Conservation (phyloP, 495 filamentous ascomycete genomes). For the Penicillium fimorum region DNA sequence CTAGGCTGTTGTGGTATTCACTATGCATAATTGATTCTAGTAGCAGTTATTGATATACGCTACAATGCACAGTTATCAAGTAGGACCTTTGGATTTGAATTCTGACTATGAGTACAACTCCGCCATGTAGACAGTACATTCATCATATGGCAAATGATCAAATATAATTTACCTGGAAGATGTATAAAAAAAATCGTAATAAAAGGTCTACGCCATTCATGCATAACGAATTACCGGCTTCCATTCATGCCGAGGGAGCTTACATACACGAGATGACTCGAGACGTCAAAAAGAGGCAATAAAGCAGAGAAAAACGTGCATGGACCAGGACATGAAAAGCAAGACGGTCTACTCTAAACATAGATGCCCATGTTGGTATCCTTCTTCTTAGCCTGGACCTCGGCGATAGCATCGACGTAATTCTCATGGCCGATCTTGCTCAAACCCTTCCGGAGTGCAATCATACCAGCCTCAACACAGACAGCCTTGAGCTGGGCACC, state of each 20-base stretch:
- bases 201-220: slow-evolving; percentile 8
- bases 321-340: slow-evolving; percentile 4
- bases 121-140: neutral
- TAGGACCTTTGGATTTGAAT: neutral
- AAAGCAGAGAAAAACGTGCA: slow-evolving; percentile 14
- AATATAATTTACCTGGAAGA: neutral
- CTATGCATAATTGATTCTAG: neutral
- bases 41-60: neutral
- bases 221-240: slow-evolving; percentile 28
- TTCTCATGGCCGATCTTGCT: slow-evolving; percentile 96
- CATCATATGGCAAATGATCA: neutral
- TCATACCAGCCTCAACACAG: slow-evolving; percentile 99
- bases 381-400: slow-evolving; percentile 98
- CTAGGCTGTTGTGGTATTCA: neutral
- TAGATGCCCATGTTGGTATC: slow-evolving; percentile 64
- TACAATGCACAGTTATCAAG: slow-evolving; percentile 2
- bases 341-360: slow-evolving; percentile 33
- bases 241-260: slow-evolving; percentile 19
- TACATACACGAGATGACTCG: slow-evolving; percentile 33
- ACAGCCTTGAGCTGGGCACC: slow-evolving; percentile 97
- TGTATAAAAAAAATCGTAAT: neutral
- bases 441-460: slow-evolving; percentile 87
- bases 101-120: neutral
- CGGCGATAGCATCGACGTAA: slow-evolving; percentile 97
- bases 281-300: slow-evolving; percentile 5